Base-by-base conservation (phyloP, 1,284 basidiomycete genomes). In the Ceratorhiza oryzae-sativae region DNA sequence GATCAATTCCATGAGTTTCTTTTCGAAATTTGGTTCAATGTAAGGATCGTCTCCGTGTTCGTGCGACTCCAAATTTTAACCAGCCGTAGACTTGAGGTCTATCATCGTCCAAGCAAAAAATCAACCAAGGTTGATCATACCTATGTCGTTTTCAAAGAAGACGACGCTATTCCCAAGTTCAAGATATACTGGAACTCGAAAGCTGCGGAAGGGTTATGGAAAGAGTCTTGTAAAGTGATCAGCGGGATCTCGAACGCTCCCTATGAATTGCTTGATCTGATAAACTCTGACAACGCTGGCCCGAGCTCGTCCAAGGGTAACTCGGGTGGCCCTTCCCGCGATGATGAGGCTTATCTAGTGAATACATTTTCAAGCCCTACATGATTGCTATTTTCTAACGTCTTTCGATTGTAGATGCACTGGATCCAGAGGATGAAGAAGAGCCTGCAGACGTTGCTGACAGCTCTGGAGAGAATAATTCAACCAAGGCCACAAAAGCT, bases 11-110 rank as follows among this genome's bases (percentile, higher is more conserved):
- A 68, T 13, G 25, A 51, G 1, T 68, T n/a, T 68, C 51, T 58
- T 68, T 46, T 68, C 65, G 8, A 55, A 53, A 23, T 68, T 68
- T 34, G 65, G 65, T 15, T n/a, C 25, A 23, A 68, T 68, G 65
- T 68, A 34, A 45, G 41, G 32, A 25, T 6, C n/a, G 34, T n/a
- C 9, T 32, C 10, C n/a, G 23, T 36, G 25, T 20, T 3, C 51
- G 18, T 15, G 13, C 60, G 10, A 62, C 3, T 36, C 27, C 10
- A 36, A 6, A 27, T n/a, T 42, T 20, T 3, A n/a, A 55, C 30
- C 15, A 39, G 2, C 1, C n/a, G 41, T 42, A 67, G 63, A 5
- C 51, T 67, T 27, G 36, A 49, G 20, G 36, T 55, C 9, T 67
- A 67, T 30, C 63, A 55, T n/a, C 20, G 45, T 9, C n/a, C 20